Evolutionary conservation across 257 asterid genomes (phyloP).

Genomic region (Solanum phureja): DNA sequence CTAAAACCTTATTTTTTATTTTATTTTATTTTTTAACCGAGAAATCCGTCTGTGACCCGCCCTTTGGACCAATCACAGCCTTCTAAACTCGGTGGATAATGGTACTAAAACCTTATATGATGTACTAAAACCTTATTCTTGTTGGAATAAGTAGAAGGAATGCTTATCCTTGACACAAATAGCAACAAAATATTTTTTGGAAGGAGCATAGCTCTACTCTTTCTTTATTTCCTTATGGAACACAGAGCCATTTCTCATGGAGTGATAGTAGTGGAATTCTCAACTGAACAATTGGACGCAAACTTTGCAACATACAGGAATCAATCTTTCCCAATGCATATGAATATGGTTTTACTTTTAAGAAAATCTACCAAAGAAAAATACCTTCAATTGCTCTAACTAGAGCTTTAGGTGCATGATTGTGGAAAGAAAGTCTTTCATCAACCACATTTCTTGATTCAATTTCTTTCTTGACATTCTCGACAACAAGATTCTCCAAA

Average conservation of each 20-base stretch:
- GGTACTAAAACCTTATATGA: too few relatives aligned
- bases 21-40: too few relatives aligned
- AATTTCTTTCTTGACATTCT: constrained; percentile 46
- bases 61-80: too few relatives aligned
- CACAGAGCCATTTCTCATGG: not conserved
- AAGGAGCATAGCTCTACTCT: not conserved
- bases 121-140: not conserved
- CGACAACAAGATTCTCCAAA: constrained; percentile 46
- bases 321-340: not conserved
- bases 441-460: constrained; percentile 36
- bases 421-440: constrained; percentile 38
- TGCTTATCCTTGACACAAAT: not conserved
- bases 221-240: not conserved
- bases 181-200: not conserved
- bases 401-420: constrained; percentile 30
- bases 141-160: not conserved
- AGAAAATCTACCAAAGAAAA: not conserved
- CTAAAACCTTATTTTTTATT: not conserved
- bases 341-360: not conserved
- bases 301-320: not conserved
- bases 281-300: not conserved
- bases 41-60: too few relatives aligned
- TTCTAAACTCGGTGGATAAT: too few relatives aligned
- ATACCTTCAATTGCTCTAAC: constrained; percentile 57
- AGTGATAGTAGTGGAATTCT: not conserved